Evolutionary conservation across 805 yeast genomes (phyloP), one percentile per base, ranked within the genome.

Genomic region (Saccharomycopsis sp.): DNA sequence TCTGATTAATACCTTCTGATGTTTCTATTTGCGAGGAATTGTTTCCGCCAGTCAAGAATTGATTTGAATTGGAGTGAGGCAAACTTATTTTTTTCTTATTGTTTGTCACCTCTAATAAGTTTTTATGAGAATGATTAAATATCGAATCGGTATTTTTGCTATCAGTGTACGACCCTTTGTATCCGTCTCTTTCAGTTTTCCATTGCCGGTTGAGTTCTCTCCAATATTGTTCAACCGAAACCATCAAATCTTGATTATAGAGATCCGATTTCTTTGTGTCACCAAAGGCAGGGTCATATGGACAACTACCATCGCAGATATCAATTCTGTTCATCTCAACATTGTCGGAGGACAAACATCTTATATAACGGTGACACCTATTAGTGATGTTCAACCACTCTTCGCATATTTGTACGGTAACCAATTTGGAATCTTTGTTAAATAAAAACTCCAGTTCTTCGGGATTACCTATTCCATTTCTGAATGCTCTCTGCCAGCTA

Each of bases 401-500:
- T 29, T 29, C 37, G 37, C 37, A 29, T 29, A 29, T 29, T 12
- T 29, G 9, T 12, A 29, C 37, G 37, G 37, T 29, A 12, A 29
- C 12, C 37, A 29, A 29, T 29, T 29, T 29, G 5, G 37, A 29
- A 12, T 29, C 37, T 47, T 41, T n/a, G 37, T 16, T 23, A 21
- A 54, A 52, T 23, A 37, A 34, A 52, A 14, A 18, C 51, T 52
- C 24, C n/a, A 14, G 18, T 15, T 34, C 24, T 24, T 15, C 21
- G 16, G 21, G 37, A n/a, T 55, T 48, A 18, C 21, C 16, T 3
- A 50, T 12, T 5, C 57, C 47, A 2, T 34, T 21, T 34, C 34
- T 16, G 29, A 54, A 44, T 18, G 50, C 14, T 15, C 34, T 54
- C 24, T 52, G 52, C 7, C 48, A n/a, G 23, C 47, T 53, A 20